Base-by-base conservation (phyloP, 2,329 filamentous ascomycete species). In the Ambrosiella beaveri region DNA sequence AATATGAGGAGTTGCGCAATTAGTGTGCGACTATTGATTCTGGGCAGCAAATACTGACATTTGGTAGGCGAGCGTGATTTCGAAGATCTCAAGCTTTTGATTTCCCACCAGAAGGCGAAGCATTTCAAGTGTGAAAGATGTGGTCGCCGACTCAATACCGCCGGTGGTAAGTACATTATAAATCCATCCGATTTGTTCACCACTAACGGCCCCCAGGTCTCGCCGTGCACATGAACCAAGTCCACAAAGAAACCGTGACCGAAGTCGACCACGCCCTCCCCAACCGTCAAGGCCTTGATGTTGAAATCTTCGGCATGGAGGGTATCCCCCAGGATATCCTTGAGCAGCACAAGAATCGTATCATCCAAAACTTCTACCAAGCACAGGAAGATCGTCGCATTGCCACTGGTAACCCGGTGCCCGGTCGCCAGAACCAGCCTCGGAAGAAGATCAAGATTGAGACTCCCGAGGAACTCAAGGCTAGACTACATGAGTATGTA, bases 261-360 rank as follows among this genome's bases (percentile, higher is more conserved):
- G 81, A 82, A 50, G 89, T 98, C 66, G 91, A 96, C 65, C 96
- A 97, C 76, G 89, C 93, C 54, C 78, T 96, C 2, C 84, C 86
- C 0, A 91, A 91, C 66, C 83, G 93, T 62, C 81, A 88, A 63
- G 85, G 85, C 60, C 81, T 95, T 61, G 88, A 95, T 61, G 82
- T 95, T 61, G 93, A 98, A 71, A 96, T 98, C 66, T 98, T 97
- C 68, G 93, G 91, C 66, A 96, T 96, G 87, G 89, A 96, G 69
- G 93, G 93, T 66, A 88, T 97, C 41, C 93, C 93, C 2, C 85
- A 88, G 60, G 88, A 95, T 59, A 79, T 94, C 62, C 74, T 88
- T 59, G 80, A 88, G 65, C 80, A 86, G 66, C 90, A 96, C 74
- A 85, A 87, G 67, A 86, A 93, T 70, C 82, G 87, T 65, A 88